Evolutionary conservation across 345 rosid genomes (phyloP), one percentile per base, ranked within the genome.

Genomic region (Bruguiera gymnorhiza): DNA sequence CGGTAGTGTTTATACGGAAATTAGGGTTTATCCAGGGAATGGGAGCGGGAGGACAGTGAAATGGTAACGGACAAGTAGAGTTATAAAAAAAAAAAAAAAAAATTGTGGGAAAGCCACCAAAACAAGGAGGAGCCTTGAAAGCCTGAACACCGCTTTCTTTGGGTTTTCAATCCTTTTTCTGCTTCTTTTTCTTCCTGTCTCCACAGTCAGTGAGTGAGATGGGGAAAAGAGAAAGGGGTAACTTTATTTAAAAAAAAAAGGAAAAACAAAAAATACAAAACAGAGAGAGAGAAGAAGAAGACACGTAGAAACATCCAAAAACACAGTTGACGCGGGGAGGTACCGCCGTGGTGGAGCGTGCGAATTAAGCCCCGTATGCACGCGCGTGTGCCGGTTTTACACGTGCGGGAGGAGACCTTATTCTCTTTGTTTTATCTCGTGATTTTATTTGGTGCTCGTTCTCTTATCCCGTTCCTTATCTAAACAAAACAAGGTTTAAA

Each of bases 241-340:
- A 13, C 18, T 43, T 7, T 7, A 1, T 8, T 1, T 8, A 9
- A 11, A n/a, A 20, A 65, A 64, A 8, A 10, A 11, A 32, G 8
- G 24, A 27, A 27, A 37, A 11, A n/a, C 11, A 58, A 64, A 8
- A 10, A 18, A 50, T 0, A 34, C 2, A 20, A 58, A 64, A 5
- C 0, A 34, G 9, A 31, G 19, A 19, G 21, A 31, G 29, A 29
- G 39, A 7, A n/a, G 36, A 11, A 36, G 15, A 61, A 9, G 24
- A 56, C 18, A 58, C 53, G 68, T 34, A 39, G 55, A 48, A 60
- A 80, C 66, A 63, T 70, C 79, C 75, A 55, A 74, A 77, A 69
- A 68, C 72, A 65, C 75, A 68, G 57, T 57, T 59, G 77, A 83
- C 83, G 85, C 87, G 86, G 84, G 75, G 36, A 32, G 6, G 73